Percentiles rank a stretch among this genome's conserved stretches.
These are phyloP conservation scores for Trametes coccinea DNA, from an alignment of 768 basidiomycete genomes.

Conservation along the genomic window DNA sequence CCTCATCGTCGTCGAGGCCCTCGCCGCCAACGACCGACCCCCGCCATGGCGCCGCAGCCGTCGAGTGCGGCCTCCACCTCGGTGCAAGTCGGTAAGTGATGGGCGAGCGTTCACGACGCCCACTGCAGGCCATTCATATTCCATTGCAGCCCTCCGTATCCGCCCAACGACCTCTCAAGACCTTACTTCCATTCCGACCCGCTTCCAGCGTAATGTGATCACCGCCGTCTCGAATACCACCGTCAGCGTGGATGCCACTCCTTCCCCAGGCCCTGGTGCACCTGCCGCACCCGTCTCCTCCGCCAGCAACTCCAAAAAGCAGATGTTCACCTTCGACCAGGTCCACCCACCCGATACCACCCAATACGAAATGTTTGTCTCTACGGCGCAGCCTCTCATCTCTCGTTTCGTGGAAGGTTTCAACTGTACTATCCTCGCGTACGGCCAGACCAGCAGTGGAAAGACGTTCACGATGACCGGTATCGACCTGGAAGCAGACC, in stretches of 20 bases:
- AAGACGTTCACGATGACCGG: conserved; percentile 99
- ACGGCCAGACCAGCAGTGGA: conserved; percentile 95
- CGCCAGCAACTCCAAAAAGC: conserved; percentile 66
- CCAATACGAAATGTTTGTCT: conserved; percentile 83
- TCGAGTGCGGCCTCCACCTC: conserved; percentile 70
- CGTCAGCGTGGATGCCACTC: conserved; percentile 80
- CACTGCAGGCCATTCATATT: conserved; percentile 23
- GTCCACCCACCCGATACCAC: conserved; percentile 85
- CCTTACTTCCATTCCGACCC: conserved; percentile 81
- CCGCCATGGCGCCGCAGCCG: conserved; percentile 74
- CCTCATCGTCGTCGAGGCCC: conserved; percentile 29
- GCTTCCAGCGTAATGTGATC: conserved; percentile 91
- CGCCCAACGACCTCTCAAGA: conserved; percentile 87
- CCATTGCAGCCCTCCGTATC: conserved; percentile 75
- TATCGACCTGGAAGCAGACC: conserved; percentile 85
- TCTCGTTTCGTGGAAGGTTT: conserved; percentile 90
- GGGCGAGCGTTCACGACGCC: neutral
- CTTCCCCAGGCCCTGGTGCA: conserved; percentile 52
- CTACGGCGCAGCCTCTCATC: conserved; percentile 82
- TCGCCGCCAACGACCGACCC: conserved; percentile 22
- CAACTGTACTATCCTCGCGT: conserved; percentile 97
- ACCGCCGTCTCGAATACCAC: conserved; percentile 70
- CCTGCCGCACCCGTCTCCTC: conserved; percentile 43
- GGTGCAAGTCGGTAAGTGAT: conserved; percentile 88
- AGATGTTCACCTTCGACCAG: conserved; percentile 90